These are phyloP conservation scores for Strigomonas galati DNA, from an alignment of 208 protist genomes.

Conservation along the genomic window DNA sequence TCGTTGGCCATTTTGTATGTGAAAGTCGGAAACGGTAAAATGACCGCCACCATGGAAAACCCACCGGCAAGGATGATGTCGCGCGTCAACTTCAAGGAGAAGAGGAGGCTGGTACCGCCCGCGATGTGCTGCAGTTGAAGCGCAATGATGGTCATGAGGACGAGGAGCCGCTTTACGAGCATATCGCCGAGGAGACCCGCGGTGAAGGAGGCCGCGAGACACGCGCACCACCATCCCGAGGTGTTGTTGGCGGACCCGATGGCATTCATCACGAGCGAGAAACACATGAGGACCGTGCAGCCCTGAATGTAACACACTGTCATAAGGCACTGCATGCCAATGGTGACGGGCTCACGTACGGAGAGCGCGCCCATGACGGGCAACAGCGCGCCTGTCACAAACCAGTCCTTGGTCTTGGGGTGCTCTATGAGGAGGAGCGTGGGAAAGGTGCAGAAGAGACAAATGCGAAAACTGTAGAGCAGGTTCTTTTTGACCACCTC, in stretches of 20 bases:
- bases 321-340: constrained; percentile 43
- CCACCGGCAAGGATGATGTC: constrained; percentile 44
- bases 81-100: constrained; percentile 26
- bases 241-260: constrained; percentile 28
- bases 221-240: constrained; percentile 58
- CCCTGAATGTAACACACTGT: constrained; percentile 27
- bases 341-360: constrained; percentile 4
- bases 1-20: constrained; percentile 29
- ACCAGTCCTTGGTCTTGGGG: constrained; percentile 7
- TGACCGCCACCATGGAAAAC: constrained; percentile 27
- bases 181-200: constrained; percentile 51
- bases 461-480: constrained; percentile 5
- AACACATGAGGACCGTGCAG: constrained; percentile 24
- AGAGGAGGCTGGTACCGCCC: constrained; percentile 22
- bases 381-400: not conserved
- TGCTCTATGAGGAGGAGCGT: constrained; percentile 4
- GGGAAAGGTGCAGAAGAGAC: constrained; percentile 3
- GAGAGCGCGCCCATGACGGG: not conserved
- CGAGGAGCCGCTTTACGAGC: constrained; percentile 38
- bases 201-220: constrained; percentile 37
- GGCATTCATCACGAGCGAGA: constrained; percentile 45
- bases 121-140: constrained; percentile 56
- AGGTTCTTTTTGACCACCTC: not conserved
- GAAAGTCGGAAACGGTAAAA: constrained; percentile 54
- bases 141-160: constrained; percentile 53